Evolutionary conservation across 2,329 filamentous ascomycete genomes (phyloP).

Genomic region (Akanthomyces uredinophilus): DNA sequence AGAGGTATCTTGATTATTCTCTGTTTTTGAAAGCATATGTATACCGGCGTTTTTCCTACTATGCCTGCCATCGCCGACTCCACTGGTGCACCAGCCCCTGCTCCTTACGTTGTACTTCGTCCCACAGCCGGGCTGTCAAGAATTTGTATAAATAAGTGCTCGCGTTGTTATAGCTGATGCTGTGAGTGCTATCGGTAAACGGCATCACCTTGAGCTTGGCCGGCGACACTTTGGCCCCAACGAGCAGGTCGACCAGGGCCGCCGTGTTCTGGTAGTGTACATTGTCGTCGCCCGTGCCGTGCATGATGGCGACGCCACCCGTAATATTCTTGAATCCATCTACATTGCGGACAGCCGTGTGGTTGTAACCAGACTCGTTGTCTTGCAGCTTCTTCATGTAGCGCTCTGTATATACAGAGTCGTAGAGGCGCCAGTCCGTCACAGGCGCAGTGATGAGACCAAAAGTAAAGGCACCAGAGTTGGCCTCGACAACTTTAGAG

Average conservation of each 20-base stretch:
- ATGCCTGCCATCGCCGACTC: slow-evolving; percentile 18
- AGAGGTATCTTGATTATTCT: no score
- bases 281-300: slow-evolving; percentile 66
- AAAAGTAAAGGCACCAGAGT: slow-evolving; percentile 56
- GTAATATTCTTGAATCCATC: slow-evolving; percentile 58
- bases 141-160: slow-evolving; percentile 56
- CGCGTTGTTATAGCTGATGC: slow-evolving; percentile 53
- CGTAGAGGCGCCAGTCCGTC: slow-evolving; percentile 66
- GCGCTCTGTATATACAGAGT: slow-evolving; percentile 66
- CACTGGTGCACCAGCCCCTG: slow-evolving; percentile 30
- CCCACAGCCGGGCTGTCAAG: slow-evolving; percentile 54
- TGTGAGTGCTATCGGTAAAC: slow-evolving; percentile 62
- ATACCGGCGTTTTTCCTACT: not conserved
- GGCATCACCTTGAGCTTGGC: slow-evolving; percentile 58
- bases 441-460: slow-evolving; percentile 62
- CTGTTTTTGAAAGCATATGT: no score
- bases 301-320: slow-evolving; percentile 57
- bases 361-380: slow-evolving; percentile 57
- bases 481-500: slow-evolving; percentile 59
- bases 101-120: slow-evolving; percentile 51
- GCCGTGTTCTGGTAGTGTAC: slow-evolving; percentile 66
- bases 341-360: slow-evolving; percentile 52
- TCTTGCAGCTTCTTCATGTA: slow-evolving; percentile 61
- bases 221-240: slow-evolving; percentile 53
- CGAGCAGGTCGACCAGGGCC: slow-evolving; percentile 55